phyloP scores from a whole-genome alignment of 2,329 filamentous ascomycete genomes.

The Myriosclerotinia curreyana region DNA sequence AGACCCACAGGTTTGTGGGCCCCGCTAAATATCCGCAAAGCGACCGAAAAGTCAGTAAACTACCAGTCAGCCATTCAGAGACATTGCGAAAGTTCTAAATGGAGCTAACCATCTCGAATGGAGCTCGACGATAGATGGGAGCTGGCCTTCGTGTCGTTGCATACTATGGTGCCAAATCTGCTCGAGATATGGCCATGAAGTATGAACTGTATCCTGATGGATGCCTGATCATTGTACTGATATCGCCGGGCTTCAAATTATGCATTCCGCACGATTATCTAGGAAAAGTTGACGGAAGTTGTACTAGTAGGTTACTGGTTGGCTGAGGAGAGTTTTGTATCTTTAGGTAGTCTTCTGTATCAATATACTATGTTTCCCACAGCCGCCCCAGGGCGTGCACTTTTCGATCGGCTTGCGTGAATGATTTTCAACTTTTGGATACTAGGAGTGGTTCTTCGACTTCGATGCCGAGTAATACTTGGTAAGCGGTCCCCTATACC shows the following conservation, averaged over 20 bases:
- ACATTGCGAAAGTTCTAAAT: no score
- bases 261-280: no score
- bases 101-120: no score
- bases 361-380: background rate
- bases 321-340: background rate
- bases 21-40: no score
- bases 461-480: no score
- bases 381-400: background rate
- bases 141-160: constrained; percentile 83
- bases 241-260: constrained; percentile 47
- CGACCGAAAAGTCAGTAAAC: no score
- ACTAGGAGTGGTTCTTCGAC: background rate
- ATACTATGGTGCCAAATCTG: constrained; percentile 75
- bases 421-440: background rate
- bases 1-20: no score
- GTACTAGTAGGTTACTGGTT: background rate
- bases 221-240: constrained; percentile 73
- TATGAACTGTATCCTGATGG: constrained; percentile 79
- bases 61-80: no score
- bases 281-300: no score
- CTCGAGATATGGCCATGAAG: constrained; percentile 73
- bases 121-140: no score
- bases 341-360: background rate
- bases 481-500: background rate
- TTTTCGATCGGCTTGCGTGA: background rate